These are phyloP conservation scores for Trichophyton benhamiae DNA, from an alignment of 2,329 filamentous ascomycete genomes.

Conservation along the genomic window DNA sequence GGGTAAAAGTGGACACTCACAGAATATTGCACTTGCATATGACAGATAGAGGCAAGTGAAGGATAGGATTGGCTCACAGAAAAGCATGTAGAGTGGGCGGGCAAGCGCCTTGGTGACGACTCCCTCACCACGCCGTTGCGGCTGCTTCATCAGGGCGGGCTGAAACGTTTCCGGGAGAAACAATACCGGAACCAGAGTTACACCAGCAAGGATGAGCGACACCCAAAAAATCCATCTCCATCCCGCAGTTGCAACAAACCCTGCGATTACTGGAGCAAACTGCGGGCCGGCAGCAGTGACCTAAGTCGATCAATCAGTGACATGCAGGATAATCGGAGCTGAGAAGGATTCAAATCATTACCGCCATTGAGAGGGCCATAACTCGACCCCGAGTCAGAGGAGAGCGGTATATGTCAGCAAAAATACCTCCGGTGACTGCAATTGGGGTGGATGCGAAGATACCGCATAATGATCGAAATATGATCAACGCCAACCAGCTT, in stretches of 20 bases:
- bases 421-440: neutral
- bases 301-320: neutral
- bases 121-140: neutral
- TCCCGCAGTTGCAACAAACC: neutral
- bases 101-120: neutral
- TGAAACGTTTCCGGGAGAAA: neutral
- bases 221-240: neutral
- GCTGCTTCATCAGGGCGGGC: neutral
- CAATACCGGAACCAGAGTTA: neutral
- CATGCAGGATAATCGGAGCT: neutral
- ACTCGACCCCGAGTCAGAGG: neutral
- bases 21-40: neutral
- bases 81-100: neutral
- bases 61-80: neutral
- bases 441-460: neutral
- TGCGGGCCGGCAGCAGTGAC: neutral
- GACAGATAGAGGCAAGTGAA: neutral
- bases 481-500: neutral
- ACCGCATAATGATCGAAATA: neutral
- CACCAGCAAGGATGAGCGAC: neutral
- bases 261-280: neutral
- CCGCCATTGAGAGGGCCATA: neutral
- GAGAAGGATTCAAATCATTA: neutral
- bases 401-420: neutral
- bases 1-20: neutral